These are phyloP conservation scores for Linum trigynum DNA, from an alignment of 345 rosid genomes.

Conservation along the genomic window DNA sequence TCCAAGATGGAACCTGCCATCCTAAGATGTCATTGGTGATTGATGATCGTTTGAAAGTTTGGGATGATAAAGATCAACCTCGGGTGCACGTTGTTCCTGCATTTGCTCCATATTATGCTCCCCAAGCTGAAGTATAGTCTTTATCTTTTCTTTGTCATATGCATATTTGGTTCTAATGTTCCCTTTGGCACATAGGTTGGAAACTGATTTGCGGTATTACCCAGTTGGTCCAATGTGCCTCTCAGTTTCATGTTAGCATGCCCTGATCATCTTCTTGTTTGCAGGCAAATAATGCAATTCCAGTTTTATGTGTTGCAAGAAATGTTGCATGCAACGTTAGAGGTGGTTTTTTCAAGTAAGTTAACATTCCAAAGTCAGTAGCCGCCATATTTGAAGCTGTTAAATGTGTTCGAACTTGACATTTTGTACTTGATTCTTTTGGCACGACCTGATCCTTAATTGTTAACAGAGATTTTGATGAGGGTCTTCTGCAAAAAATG, in stretches of 20 bases:
- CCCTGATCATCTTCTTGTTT: slow-evolving; percentile 21
- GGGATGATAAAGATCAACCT: slow-evolving; percentile 98
- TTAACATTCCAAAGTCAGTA: neutral
- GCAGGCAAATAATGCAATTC: slow-evolving; percentile 67
- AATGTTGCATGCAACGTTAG: slow-evolving; percentile 96
- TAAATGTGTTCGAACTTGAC: slow-evolving; percentile 11
- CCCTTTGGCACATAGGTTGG: neutral
- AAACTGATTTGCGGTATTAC: neutral
- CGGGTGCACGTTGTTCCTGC: slow-evolving; percentile 99
- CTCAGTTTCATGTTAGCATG: slow-evolving; percentile 5
- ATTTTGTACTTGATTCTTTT: slow-evolving; percentile 15
- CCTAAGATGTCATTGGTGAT: slow-evolving; percentile 96
- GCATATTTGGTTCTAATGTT: neutral
- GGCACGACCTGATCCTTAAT: slow-evolving; percentile 14
- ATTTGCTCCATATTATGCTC: slow-evolving; percentile 94
- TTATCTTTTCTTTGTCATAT: slow-evolving; percentile 8
- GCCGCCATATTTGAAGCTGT: slow-evolving; percentile 2
- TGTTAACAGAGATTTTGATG: slow-evolving; percentile 82
- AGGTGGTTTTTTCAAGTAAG: slow-evolving; percentile 95
- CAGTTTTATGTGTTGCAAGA: slow-evolving; percentile 83
- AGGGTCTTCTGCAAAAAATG: slow-evolving; percentile 69
- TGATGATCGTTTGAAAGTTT: slow-evolving; percentile 94
- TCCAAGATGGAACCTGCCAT: slow-evolving; percentile 80
- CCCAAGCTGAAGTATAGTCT: slow-evolving; percentile 84
- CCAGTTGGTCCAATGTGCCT: neutral